Evolutionary conservation across 306 rosid genomes (phyloP).

Genomic region (Herpetospermum pedunculosum): DNA sequence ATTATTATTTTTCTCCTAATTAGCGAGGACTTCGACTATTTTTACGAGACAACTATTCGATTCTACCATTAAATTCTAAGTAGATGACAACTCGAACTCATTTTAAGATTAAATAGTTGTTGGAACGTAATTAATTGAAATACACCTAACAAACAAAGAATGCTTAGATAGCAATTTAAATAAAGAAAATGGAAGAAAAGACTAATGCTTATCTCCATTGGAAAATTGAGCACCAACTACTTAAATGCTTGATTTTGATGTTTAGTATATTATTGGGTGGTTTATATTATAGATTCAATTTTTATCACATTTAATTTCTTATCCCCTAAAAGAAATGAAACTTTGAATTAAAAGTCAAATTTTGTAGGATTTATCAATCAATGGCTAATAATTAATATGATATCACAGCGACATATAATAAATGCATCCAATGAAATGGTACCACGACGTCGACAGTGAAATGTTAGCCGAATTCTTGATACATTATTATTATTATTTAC

Average conservation of each 20-base stretch:
- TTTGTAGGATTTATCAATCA: neutral
- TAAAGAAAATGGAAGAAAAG: neutral
- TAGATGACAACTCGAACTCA: too few species aligned
- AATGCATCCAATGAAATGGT: neutral
- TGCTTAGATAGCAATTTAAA: neutral
- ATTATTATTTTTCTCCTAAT: too few species aligned
- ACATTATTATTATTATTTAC: too few species aligned
- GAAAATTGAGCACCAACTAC: constrained; percentile 1
- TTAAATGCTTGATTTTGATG: constrained; percentile 1
- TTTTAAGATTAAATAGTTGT: too few species aligned
- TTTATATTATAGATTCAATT: neutral
- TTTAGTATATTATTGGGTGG: neutral
- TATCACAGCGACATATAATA: neutral
- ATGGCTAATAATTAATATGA: too few species aligned
- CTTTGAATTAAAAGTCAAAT: neutral
- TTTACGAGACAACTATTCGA: too few species aligned
- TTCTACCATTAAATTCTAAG: too few species aligned
- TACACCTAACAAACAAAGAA: neutral
- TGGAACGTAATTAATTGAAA: neutral
- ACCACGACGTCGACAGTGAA: neutral
- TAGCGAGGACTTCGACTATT: too few species aligned
- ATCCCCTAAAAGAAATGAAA: neutral
- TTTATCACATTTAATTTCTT: neutral
- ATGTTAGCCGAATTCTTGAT: too few species aligned
- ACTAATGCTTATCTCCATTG: neutral